Conservation (phyloP, 2,329 filamentous ascomycete species). For the Pseudocercospora pini-densiflorae region DNA sequence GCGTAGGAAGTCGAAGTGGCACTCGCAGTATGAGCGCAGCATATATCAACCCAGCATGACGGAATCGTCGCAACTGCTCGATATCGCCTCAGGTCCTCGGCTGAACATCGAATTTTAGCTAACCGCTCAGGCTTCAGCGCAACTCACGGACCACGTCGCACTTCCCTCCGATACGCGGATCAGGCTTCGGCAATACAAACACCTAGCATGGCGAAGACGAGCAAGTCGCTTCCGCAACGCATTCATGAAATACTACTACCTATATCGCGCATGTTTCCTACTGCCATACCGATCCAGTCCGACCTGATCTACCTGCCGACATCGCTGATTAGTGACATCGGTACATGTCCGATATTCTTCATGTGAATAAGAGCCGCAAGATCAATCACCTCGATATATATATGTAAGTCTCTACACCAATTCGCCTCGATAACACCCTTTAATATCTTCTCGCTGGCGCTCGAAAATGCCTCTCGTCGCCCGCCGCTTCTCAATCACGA, state of each 20-base stretch:
- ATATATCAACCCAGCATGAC: too few relatives aligned
- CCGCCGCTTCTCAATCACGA: slow-evolving; percentile 31
- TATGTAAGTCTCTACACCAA: background rate
- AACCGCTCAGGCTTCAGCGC: background rate
- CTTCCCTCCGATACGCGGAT: background rate
- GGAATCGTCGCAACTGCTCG: too few relatives aligned
- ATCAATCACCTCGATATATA: background rate
- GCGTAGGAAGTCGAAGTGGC: too few relatives aligned
- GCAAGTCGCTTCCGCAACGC: too few relatives aligned
- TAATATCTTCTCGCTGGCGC: too few relatives aligned
- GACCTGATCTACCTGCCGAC: background rate
- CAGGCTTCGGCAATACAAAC: background rate
- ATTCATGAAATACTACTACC: background rate
- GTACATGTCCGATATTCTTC: background rate
- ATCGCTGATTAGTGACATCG: background rate
- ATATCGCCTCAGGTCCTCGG: too few relatives aligned
- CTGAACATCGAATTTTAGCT: too few relatives aligned
- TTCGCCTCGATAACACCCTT: too few relatives aligned
- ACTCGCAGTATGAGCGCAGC: too few relatives aligned
- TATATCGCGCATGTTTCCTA: background rate
- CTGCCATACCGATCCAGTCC: background rate
- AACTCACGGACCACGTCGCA: background rate
- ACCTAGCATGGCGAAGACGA: background rate
- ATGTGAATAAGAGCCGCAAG: background rate
- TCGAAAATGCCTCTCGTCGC: slow-evolving; percentile 28